These are phyloP conservation scores for Hamigera avellanea DNA, from an alignment of 495 filamentous ascomycete genomes.

Conservation along the genomic window DNA sequence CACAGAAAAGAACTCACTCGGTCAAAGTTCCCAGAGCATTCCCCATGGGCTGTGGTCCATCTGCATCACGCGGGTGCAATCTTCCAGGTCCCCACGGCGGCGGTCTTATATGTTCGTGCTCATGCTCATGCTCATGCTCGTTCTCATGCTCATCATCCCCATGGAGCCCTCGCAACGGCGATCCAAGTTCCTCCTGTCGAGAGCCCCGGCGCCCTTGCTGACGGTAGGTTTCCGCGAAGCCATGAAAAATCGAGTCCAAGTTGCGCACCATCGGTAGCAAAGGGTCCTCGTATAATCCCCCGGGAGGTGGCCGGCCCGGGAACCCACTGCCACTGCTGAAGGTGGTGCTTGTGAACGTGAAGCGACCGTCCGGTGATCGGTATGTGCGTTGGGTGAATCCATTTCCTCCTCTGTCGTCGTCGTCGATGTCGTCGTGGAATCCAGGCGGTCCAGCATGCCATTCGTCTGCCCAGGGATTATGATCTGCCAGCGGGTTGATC, in stretches of 20 bases:
- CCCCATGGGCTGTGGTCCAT: slow-evolving; percentile 18
- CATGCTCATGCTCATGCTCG: not conserved
- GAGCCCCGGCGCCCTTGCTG: slow-evolving; percentile 3
- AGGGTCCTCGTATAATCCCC: slow-evolving; percentile 9
- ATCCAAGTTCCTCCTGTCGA: not conserved
- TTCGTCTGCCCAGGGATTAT: slow-evolving; percentile 27
- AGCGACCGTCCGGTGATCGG: slow-evolving; percentile 33
- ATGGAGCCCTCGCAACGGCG: not conserved
- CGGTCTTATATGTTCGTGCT: not conserved
- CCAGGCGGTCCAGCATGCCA: slow-evolving; percentile 33
- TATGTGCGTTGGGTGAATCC: slow-evolving; percentile 34
- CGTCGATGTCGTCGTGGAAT: slow-evolving; percentile 9
- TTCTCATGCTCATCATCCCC: not conserved
- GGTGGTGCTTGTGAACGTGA: slow-evolving; percentile 27
- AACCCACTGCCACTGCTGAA: slow-evolving; percentile 12
- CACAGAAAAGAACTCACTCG: slow-evolving; percentile 34
- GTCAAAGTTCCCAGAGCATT: slow-evolving; percentile 15
- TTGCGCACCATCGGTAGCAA: slow-evolving; percentile 20
- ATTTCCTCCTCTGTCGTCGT: slow-evolving; percentile 29
- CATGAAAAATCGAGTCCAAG: slow-evolving; percentile 21
- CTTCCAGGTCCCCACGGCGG: slow-evolving; percentile 10
- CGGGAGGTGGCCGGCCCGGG: slow-evolving; percentile 9
- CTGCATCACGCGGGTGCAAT: slow-evolving; percentile 21
- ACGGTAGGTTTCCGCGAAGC: slow-evolving; percentile 15
- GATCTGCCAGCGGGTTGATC: slow-evolving; percentile 19